Evolutionary conservation across 148 eudicot genomes (phyloP).

Genomic region (Nepenthes gracilis): DNA sequence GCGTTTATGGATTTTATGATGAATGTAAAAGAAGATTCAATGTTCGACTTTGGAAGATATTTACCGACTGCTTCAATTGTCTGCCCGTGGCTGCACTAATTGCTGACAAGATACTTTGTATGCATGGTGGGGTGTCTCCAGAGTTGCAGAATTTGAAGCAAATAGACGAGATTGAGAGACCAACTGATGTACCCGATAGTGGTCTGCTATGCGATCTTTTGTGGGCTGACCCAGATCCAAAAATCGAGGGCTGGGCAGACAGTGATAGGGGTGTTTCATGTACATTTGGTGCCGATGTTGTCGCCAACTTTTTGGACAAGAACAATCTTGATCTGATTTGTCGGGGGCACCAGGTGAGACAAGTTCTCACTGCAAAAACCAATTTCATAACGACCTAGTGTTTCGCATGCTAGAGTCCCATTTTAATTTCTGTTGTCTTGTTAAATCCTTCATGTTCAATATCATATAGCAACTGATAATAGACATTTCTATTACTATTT

Average conservation of each 20-base stretch:
- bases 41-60: constrained; percentile 91
- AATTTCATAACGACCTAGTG: not conserved
- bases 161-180: constrained; percentile 65
- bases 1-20: constrained; percentile 83
- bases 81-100: constrained; percentile 80
- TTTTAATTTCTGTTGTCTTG: too few species aligned
- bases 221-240: constrained; percentile 82
- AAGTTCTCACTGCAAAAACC: not conserved
- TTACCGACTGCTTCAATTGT: constrained; percentile 88
- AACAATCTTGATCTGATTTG: constrained; percentile 83
- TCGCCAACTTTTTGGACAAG: constrained; percentile 69
- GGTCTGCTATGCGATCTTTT: constrained; percentile 87
- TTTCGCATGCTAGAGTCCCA: too few species aligned
- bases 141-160: constrained; percentile 51
- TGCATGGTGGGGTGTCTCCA: constrained; percentile 92
- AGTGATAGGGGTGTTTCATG: constrained; percentile 92
- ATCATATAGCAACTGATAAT: too few species aligned
- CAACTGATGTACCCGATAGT: constrained; percentile 66
- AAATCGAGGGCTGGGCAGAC: constrained; percentile 64
- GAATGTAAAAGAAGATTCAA: constrained; percentile 95
- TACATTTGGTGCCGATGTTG: constrained; percentile 77
- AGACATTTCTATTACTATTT: too few species aligned
- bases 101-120: constrained; percentile 75
- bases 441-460: too few species aligned
- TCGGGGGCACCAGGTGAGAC: constrained; percentile 78